phyloP scores from a whole-genome alignment of 2,329 filamentous ascomycete genomes.

The Alternaria panax region DNA sequence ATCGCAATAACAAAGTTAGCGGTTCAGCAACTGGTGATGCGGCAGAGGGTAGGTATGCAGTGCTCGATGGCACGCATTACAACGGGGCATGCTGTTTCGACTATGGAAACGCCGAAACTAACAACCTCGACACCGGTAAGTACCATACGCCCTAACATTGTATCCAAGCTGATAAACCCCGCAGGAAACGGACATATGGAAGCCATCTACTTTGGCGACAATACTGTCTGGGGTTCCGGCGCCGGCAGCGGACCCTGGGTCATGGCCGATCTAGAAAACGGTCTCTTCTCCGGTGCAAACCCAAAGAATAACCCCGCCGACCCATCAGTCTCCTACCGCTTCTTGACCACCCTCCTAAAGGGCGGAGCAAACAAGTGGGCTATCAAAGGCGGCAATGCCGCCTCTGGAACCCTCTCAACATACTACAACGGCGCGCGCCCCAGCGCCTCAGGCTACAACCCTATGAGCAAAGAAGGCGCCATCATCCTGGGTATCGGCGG shows the following conservation, averaged over 20 bases:
- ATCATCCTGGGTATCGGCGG: conserved; percentile 76
- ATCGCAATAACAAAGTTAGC: conserved; percentile 64
- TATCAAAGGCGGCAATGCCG: conserved; percentile 65
- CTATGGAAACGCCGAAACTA: conserved; percentile 55
- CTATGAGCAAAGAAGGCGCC: conserved; percentile 70
- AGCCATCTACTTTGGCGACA: conserved; percentile 69
- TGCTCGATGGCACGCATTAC: conserved; percentile 67
- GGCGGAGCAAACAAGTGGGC: conserved; percentile 65
- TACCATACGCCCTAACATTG: accelerated
- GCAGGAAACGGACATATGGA: conserved; percentile 70
- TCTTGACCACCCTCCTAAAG: conserved; percentile 66
- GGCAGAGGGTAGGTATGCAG: conserved; percentile 67
- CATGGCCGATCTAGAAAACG: conserved; percentile 74
- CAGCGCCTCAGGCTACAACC: conserved; percentile 61
- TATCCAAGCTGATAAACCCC: not conserved
- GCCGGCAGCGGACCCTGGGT: conserved; percentile 69
- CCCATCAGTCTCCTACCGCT: conserved; percentile 62
- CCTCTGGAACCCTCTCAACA: conserved; percentile 63
- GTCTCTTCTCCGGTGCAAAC: conserved; percentile 65
- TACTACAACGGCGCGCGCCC: conserved; percentile 67
- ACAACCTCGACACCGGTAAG: conserved; percentile 53
- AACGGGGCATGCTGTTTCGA: conserved; percentile 63
- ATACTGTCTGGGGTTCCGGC: conserved; percentile 63
- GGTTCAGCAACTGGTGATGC: conserved; percentile 64
- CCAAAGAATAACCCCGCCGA: conserved; percentile 59